Evolutionary conservation across 768 basidiomycete species (phyloP).

Genomic region (Sporobolomyces phaffii): DNA sequence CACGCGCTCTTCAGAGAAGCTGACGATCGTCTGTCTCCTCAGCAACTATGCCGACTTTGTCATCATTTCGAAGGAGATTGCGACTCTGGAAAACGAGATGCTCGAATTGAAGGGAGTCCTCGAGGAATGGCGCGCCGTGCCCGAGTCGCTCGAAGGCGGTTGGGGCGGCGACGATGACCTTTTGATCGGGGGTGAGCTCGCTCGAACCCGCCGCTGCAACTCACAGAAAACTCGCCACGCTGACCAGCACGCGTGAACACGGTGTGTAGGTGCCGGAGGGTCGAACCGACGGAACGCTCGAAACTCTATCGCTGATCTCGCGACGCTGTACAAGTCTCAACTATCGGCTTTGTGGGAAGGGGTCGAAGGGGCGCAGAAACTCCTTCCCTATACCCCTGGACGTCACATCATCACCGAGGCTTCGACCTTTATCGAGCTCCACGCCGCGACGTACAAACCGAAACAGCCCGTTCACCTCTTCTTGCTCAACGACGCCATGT

Average conservation of each 20-base stretch:
- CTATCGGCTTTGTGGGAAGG: constrained; percentile 82
- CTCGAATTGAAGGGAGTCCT: constrained; percentile 89
- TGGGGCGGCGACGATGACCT: constrained; percentile 55
- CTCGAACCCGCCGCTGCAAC: too few relatives aligned
- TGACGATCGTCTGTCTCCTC: neutral
- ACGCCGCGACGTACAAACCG: constrained; percentile 90
- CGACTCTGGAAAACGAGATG: constrained; percentile 93
- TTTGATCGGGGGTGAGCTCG: constrained; percentile 51
- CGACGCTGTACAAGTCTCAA: constrained; percentile 87
- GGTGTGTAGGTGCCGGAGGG: constrained; percentile 48
- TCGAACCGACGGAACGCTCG: constrained; percentile 58
- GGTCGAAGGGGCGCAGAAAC: constrained; percentile 91
- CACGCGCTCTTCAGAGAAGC: too few relatives aligned
- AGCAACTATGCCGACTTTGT: constrained; percentile 93
- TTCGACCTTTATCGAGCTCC: constrained; percentile 72
- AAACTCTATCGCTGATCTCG: constrained; percentile 91
- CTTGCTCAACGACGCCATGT: constrained; percentile 79
- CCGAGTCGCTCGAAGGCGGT: constrained; percentile 74
- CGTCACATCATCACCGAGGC: constrained; percentile 84
- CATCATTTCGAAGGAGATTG: constrained; percentile 91
- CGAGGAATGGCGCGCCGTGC: constrained; percentile 93
- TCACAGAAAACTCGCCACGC: too few relatives aligned
- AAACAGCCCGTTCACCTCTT: constrained; percentile 82
- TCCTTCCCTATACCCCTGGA: constrained; percentile 82
- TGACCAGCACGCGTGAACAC: too few relatives aligned